Evolutionary conservation across 345 rosid species (phyloP).

Genomic region (Aethionema arabicum): DNA sequence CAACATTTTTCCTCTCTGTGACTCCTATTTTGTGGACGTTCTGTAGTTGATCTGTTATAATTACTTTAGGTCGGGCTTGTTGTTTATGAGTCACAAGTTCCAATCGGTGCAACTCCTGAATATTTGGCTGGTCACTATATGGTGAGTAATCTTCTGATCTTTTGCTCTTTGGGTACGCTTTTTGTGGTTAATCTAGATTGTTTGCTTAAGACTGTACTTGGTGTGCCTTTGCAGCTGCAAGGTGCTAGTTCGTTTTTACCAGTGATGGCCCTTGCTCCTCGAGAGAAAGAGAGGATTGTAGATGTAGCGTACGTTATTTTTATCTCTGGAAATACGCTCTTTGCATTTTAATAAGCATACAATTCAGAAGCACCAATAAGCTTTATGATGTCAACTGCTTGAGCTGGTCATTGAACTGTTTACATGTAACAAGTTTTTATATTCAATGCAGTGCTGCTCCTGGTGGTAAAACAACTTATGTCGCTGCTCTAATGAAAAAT

Average conservation of each 20-base stretch:
- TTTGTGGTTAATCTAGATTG: conserved; percentile 9
- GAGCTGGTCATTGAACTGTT: neutral
- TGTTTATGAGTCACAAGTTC: conserved; percentile 90
- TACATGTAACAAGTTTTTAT: conserved; percentile 13
- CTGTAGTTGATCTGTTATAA: conserved; percentile 1
- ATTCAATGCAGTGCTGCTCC: conserved; percentile 79
- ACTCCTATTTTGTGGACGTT: neutral
- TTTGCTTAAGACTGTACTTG: conserved; percentile 15
- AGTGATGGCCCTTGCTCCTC: conserved; percentile 99
- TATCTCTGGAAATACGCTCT: neutral
- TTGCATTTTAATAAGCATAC: too few relatives aligned
- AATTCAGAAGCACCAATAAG: too few relatives aligned
- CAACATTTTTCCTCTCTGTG: neutral
- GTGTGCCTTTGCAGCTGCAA: conserved; percentile 60
- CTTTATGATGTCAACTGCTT: neutral
- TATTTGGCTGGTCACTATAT: conserved; percentile 94
- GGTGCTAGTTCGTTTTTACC: conserved; percentile 97
- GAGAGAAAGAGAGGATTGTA: conserved; percentile 81
- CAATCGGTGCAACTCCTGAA: conserved; percentile 97
- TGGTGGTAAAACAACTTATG: conserved; percentile 82
- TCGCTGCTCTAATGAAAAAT: conserved; percentile 85
- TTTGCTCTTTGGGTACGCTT: conserved; percentile 9
- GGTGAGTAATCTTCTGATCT: conserved; percentile 43
- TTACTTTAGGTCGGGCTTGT: conserved; percentile 80
- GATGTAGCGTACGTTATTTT: conserved; percentile 88